phyloP scores from a whole-genome alignment of 306 rosid species.

The Vigna angularis region DNA sequence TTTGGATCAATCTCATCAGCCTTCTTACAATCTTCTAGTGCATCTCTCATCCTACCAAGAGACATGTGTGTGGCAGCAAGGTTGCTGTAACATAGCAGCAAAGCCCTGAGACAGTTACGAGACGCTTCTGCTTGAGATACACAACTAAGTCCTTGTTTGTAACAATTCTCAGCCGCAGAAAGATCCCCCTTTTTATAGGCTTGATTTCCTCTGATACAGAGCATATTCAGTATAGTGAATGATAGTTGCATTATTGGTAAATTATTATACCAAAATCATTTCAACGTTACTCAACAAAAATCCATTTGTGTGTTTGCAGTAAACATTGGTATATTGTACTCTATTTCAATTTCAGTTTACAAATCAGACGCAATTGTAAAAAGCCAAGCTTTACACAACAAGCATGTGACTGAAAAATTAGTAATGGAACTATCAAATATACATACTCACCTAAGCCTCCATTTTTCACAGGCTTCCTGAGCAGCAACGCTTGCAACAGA shows the following conservation, averaged over 20 bases:
- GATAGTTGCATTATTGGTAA: slow-evolving; percentile 31
- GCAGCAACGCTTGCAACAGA: slow-evolving; percentile 59
- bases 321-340: neutral
- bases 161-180: slow-evolving; percentile 82
- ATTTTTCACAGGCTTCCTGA: slow-evolving; percentile 93
- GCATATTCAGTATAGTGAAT: slow-evolving; percentile 40
- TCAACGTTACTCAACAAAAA: slow-evolving; percentile 20
- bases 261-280: slow-evolving; percentile 31
- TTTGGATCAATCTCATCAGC: slow-evolving; percentile 82
- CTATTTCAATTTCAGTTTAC: slow-evolving; percentile 40
- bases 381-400: slow-evolving; percentile 26
- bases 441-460: slow-evolving; percentile 82
- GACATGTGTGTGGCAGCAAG: slow-evolving; percentile 96
- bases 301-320: slow-evolving; percentile 27
- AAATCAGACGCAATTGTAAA: slow-evolving; percentile 30
- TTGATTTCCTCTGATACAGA: slow-evolving; percentile 86
- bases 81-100: slow-evolving; percentile 96
- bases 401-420: slow-evolving; percentile 23
- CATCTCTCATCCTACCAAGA: slow-evolving; percentile 93
- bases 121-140: slow-evolving; percentile 68
- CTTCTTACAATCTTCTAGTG: slow-evolving; percentile 79
- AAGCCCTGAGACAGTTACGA: slow-evolving; percentile 80
- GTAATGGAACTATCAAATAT: slow-evolving; percentile 37
- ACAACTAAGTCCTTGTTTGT: slow-evolving; percentile 77
- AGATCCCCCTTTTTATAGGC: slow-evolving; percentile 87